phyloP scores from a whole-genome alignment of 2,329 filamentous ascomycete species.

The Sclerotiophoma versabilis region DNA sequence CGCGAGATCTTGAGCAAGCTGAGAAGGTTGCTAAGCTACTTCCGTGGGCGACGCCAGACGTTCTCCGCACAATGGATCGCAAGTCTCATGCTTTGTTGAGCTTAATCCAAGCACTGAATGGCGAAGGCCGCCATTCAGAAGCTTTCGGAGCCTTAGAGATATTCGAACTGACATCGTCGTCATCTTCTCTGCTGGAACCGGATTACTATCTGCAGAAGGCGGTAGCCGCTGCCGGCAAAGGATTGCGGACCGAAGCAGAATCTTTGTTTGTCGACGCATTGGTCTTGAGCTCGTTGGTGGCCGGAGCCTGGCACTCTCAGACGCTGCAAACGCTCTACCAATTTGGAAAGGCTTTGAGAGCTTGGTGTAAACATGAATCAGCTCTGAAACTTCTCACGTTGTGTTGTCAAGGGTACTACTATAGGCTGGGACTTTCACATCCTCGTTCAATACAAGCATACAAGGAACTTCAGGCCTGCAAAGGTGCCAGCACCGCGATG shows the following conservation, averaged over 20 bases:
- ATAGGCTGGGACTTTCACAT: not conserved
- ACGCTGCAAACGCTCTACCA: not conserved
- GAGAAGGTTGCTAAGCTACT: not conserved
- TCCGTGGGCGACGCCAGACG: constrained; percentile 1
- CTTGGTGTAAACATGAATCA: not conserved
- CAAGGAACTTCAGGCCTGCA: not conserved
- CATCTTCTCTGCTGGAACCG: not conserved
- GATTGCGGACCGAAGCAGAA: not conserved
- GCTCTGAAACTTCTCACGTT: not conserved
- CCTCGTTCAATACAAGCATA: not conserved
- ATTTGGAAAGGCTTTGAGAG: not conserved
- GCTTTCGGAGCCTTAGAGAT: not conserved
- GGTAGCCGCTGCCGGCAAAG: not conserved
- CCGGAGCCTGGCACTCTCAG: not conserved
- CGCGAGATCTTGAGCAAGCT: not conserved
- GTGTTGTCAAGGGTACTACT: not conserved
- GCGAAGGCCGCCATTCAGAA: not conserved
- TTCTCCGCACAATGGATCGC: not conserved
- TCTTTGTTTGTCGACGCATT: not conserved
- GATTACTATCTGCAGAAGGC: not conserved
- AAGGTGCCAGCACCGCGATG: not conserved
- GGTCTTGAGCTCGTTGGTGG: not conserved
- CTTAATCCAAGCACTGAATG: not conserved
- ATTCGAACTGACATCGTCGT: not conserved
- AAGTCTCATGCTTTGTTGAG: not conserved